phyloP scores from a whole-genome alignment of 441 rosid genomes.

The Corymbia citriodora region DNA sequence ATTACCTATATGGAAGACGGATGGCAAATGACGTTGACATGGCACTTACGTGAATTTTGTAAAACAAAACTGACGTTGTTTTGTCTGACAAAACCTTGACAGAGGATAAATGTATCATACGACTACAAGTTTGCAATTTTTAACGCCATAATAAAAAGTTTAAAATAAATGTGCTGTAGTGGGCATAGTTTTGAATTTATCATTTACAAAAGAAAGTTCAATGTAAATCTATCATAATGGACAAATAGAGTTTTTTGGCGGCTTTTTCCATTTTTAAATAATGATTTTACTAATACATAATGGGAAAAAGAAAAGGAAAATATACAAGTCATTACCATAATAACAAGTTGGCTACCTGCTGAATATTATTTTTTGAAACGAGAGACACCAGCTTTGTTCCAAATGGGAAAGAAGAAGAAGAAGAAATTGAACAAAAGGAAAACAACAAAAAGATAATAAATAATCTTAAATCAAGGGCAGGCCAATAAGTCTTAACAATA shows the following conservation, averaged over 20 bases:
- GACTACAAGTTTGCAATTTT: background rate
- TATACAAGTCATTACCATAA: no score
- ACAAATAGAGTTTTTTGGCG: no score
- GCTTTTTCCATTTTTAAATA: background rate
- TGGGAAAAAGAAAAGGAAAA: no score
- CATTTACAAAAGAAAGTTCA: background rate
- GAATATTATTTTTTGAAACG: background rate
- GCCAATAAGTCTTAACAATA: background rate
- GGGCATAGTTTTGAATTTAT: no score
- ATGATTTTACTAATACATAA: fast-evolving
- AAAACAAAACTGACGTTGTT: no score
- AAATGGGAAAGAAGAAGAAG: background rate
- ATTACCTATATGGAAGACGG: fast-evolving
- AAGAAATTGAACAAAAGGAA: background rate
- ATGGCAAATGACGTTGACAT: background rate
- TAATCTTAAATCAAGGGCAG: background rate
- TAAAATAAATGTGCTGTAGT: no score
- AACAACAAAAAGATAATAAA: background rate
- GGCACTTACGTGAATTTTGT: background rate
- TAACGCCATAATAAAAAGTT: no score
- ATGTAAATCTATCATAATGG: no score
- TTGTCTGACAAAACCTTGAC: background rate
- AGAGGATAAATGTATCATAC: no score
- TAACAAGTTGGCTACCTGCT: background rate
- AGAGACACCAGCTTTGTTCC: background rate